Evolutionary conservation across 306 rosid species (phyloP).

Genomic region (Pachyrhizus erosus): DNA sequence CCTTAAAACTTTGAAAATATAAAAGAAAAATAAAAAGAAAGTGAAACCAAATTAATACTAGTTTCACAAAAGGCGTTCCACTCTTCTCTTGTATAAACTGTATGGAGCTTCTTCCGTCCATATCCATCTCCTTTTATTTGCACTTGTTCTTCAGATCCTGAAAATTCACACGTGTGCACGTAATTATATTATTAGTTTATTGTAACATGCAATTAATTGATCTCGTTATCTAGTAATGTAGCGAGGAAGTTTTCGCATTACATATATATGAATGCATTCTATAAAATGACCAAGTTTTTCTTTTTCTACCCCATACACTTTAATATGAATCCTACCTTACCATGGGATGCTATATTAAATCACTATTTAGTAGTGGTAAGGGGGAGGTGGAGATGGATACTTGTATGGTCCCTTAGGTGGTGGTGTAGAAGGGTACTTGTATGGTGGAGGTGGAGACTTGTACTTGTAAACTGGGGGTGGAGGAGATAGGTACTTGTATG

Average conservation of each 20-base stretch:
- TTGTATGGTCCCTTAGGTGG: too few species aligned
- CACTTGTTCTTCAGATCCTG: conserved; percentile 7
- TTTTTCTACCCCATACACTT: not conserved
- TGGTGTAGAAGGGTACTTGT: too few species aligned
- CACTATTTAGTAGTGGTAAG: not conserved
- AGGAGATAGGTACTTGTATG: too few species aligned
- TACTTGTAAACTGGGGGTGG: too few species aligned
- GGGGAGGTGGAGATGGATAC: not conserved
- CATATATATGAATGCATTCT: not conserved
- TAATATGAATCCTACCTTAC: too few species aligned
- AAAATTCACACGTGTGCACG: not conserved
- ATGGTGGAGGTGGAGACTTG: too few species aligned
- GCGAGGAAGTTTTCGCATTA: too few species aligned
- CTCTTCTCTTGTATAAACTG: not conserved
- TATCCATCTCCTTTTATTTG: not conserved
- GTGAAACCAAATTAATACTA: not conserved
- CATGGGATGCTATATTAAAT: too few species aligned
- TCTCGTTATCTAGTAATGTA: too few species aligned
- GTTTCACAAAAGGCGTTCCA: not conserved
- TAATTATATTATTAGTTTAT: not conserved
- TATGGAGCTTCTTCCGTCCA: not conserved
- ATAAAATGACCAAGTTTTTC: not conserved
- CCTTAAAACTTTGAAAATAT: conserved; percentile 10
- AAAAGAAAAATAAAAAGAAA: not conserved
- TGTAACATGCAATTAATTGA: not conserved